phyloP scores from a whole-genome alignment of 2,329 filamentous ascomycete species.

The Penicillium italicum region DNA sequence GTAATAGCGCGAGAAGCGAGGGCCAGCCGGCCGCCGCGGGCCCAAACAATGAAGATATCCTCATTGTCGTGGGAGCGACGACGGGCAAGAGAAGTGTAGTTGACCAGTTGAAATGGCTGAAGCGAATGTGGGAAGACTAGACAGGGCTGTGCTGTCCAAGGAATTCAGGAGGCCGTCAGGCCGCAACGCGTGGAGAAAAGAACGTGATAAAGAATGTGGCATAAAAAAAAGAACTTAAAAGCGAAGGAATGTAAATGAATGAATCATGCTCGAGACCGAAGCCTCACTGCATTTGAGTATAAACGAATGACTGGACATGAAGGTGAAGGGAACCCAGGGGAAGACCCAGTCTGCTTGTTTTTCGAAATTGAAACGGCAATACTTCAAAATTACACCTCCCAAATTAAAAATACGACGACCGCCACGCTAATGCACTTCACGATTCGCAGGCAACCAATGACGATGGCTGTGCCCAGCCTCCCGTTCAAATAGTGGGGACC shows the following conservation, averaged over 20 bases:
- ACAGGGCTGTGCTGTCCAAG: slow-evolving; percentile 9
- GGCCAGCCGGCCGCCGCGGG: slow-evolving; percentile 40
- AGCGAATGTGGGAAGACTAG: slow-evolving; percentile 15
- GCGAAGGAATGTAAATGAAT: slow-evolving; percentile 17
- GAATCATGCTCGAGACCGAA: slow-evolving; percentile 17
- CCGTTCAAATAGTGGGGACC: slow-evolving; percentile 4
- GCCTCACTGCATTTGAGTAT: slow-evolving; percentile 18
- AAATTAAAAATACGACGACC: slow-evolving; percentile 4
- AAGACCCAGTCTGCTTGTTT: slow-evolving; percentile 2
- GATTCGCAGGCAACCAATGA: slow-evolving; percentile 2
- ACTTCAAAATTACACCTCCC: not conserved
- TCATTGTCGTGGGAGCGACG: slow-evolving; percentile 44
- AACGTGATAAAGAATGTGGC: slow-evolving; percentile 16
- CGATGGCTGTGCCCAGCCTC: not conserved
- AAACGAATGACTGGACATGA: slow-evolving; percentile 31
- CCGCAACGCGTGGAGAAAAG: slow-evolving; percentile 21
- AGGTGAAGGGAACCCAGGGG: slow-evolving; percentile 1
- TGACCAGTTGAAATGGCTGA: slow-evolving; percentile 9
- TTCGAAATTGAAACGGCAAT: slow-evolving; percentile 1
- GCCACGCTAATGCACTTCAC: slow-evolving; percentile 2
- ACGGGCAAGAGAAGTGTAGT: slow-evolving; percentile 24
- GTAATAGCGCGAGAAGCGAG: slow-evolving; percentile 29
- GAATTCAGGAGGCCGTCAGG: slow-evolving; percentile 21
- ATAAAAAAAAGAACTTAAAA: slow-evolving; percentile 5
- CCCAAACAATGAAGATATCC: slow-evolving; percentile 45